These are phyloP conservation scores for Exophiala mesophila DNA, from an alignment of 2,329 filamentous ascomycete species.

Conservation along the genomic window DNA sequence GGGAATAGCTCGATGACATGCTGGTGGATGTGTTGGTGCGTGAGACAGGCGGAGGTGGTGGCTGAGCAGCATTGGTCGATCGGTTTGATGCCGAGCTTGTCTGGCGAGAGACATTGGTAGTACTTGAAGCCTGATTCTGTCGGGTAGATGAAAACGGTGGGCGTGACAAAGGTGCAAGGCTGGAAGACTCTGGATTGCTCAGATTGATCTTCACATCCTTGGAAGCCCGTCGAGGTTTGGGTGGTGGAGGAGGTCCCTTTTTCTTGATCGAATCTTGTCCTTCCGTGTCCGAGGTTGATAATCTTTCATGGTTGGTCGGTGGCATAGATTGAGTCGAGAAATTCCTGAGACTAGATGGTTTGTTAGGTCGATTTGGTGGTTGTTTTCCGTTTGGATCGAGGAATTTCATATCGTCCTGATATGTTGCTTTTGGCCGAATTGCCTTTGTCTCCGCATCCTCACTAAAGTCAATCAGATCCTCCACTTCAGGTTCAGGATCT, in stretches of 20 bases:
- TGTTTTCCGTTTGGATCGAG: slow-evolving; percentile 18
- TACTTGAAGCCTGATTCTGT: slow-evolving; percentile 21
- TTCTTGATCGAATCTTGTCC: slow-evolving; percentile 22
- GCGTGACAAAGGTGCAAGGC: slow-evolving; percentile 18
- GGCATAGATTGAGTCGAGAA: slow-evolving; percentile 25
- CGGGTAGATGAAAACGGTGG: slow-evolving; percentile 29
- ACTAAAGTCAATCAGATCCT: slow-evolving; percentile 38
- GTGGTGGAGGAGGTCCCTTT: slow-evolving; percentile 36
- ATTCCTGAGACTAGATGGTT: slow-evolving; percentile 40
- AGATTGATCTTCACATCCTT: slow-evolving; percentile 5
- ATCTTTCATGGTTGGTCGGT: slow-evolving; percentile 14
- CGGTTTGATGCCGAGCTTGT: slow-evolving; percentile 3
- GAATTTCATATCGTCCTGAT: slow-evolving; percentile 14
- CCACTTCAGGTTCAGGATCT: slow-evolving; percentile 20
- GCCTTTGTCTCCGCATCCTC: slow-evolving; percentile 30
- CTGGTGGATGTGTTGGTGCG: slow-evolving; percentile 14
- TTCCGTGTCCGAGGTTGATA: slow-evolving; percentile 15
- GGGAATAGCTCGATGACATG: slow-evolving; percentile 8
- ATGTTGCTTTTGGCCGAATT: slow-evolving; percentile 13
- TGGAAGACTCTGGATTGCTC: slow-evolving; percentile 14
- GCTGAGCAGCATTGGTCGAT: neutral
- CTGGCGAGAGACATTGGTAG: slow-evolving; percentile 5
- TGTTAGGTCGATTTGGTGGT: slow-evolving; percentile 41
- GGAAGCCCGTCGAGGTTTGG: slow-evolving; percentile 31
- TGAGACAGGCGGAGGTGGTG: slow-evolving; percentile 23